Evolutionary conservation across 805 yeast genomes (phyloP), one percentile per base, ranked within the genome.

Genomic region (Barnettozyma pratensis): DNA sequence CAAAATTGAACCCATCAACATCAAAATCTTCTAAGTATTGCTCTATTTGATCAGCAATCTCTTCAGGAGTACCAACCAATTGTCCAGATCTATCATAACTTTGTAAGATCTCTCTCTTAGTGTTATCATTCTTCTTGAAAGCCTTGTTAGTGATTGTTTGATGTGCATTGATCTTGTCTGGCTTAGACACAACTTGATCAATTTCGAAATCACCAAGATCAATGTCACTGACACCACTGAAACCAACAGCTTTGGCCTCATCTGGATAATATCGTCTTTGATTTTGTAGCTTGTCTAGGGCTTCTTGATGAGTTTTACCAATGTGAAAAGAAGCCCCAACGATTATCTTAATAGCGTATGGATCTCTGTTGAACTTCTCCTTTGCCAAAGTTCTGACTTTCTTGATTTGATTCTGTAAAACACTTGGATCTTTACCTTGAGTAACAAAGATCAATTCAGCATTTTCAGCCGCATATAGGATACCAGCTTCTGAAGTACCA

Each of bases 1-100:
- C 63, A 38, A 73, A 56, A 48, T 73, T 73, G 55, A 72, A 71
- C 1, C 77, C 77, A 51, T 73, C 77, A 30, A 73, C 63, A 42
- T 65, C 73, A 26, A 69, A 61, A n/a, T 63, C 58, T 7, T 65
- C 66, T 6, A 68, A 69, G 70, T 72, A 73, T 39, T 57, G 46
- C 48, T 70, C 71, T 37, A 73, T 59, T 47, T 63, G 63, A 46
- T 72, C 71, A 4, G 72, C 74, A 30, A 73, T 70, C 39, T 67
- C 66, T 27, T 52, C 50, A 4, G 72, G 62, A 12, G 69, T 63
- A 1, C 77, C 77, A 37, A 55, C 51, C 6, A 59, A 65, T 58
- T 41, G 44, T 5, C 58, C 58, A 11, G 72, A 66, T 26, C 69
- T 68, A 12, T 41, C 44, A 27, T 34, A 41, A 10, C 32, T 26